Evolutionary conservation across 164 flowering plant species (phyloP).

Genomic region (Euptelea pleiosperma): DNA sequence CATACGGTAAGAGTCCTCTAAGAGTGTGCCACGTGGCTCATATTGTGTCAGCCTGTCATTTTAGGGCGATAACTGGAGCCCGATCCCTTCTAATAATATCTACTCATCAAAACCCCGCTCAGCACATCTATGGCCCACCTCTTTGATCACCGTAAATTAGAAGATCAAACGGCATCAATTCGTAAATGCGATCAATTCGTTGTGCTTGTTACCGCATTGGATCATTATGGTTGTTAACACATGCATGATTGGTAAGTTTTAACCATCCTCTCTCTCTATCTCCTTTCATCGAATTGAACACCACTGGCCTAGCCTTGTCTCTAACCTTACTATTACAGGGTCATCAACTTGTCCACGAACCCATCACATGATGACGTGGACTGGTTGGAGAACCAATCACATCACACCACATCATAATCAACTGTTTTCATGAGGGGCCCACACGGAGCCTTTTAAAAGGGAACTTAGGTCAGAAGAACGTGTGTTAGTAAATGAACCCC

Average conservation of each 20-base stretch:
- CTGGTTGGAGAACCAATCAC: constrained; percentile 5
- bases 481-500: constrained; percentile 17
- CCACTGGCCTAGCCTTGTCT: not conserved
- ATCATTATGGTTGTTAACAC: not conserved
- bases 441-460: not conserved
- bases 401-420: constrained; percentile 7
- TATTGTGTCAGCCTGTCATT: no score
- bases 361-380: constrained; percentile 8
- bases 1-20: no score
- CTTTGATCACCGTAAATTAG: no score
- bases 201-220: not conserved
- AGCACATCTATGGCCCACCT: no score
- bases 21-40: no score
- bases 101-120: no score
- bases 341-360: constrained; percentile 3
- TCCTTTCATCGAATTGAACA: not conserved
- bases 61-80: no score
- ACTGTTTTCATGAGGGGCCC: not conserved
- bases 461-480: not conserved
- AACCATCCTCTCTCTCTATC: no score
- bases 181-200: not conserved
- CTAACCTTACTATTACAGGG: not conserved
- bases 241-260: no score
- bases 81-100: no score
- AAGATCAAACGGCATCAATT: no score